Conservation (phyloP, 1,284 basidiomycete species). For the Malassezia furfur region DNA sequence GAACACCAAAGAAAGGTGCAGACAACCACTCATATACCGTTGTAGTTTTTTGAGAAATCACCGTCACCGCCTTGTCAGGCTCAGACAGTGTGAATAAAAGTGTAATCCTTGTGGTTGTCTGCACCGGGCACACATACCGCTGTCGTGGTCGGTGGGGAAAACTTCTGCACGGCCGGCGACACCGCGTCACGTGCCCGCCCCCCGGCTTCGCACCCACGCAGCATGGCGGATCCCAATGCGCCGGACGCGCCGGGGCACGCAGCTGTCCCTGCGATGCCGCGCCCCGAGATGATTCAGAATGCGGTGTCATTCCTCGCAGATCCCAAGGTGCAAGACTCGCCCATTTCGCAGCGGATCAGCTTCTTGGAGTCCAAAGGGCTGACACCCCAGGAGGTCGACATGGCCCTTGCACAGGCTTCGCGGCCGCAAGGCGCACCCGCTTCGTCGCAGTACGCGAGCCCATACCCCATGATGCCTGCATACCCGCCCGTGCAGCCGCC, state of each 20-base stretch:
- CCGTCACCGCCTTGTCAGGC: slow-evolving; percentile 20
- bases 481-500: slow-evolving; percentile 20
- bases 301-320: slow-evolving; percentile 43
- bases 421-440: slow-evolving; percentile 1
- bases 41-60: slow-evolving; percentile 43
- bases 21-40: slow-evolving; percentile 43
- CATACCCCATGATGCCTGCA: slow-evolving; percentile 22
- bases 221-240: neutral
- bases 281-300: slow-evolving; percentile 38
- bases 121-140: slow-evolving; percentile 5
- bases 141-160: neutral
- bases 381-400: slow-evolving; percentile 71
- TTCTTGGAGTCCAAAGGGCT: slow-evolving; percentile 92
- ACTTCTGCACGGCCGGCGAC: neutral
- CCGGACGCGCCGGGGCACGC: neutral
- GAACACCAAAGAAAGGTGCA: neutral
- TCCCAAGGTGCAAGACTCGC: slow-evolving; percentile 58
- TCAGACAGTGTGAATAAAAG: slow-evolving; percentile 44
- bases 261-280: slow-evolving; percentile 8
- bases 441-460: slow-evolving; percentile 7
- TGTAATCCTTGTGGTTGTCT: slow-evolving; percentile 28
- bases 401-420: slow-evolving; percentile 58
- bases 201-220: neutral
- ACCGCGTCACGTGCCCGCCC: neutral
- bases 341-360: slow-evolving; percentile 73